These are phyloP conservation scores for Colletotrichum abscissum DNA, from an alignment of 2,329 filamentous ascomycete genomes.

Conservation along the genomic window DNA sequence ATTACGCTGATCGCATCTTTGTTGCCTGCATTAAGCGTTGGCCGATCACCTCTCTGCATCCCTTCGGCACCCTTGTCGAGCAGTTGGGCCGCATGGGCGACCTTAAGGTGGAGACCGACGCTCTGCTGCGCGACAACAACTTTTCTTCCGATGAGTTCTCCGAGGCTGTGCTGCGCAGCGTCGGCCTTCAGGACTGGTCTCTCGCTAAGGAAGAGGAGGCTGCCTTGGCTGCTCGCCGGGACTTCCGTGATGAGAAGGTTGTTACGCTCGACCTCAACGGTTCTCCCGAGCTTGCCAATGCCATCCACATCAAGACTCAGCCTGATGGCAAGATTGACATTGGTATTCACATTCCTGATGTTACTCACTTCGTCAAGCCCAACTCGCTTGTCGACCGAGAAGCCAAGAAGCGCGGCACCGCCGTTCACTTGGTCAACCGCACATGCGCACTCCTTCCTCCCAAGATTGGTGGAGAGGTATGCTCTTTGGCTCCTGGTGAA, in stretches of 20 bases:
- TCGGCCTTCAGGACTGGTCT: slow-evolving; percentile 93
- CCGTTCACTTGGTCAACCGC: slow-evolving; percentile 93
- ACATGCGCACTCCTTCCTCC: slow-evolving; percentile 88
- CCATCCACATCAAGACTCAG: slow-evolving; percentile 88
- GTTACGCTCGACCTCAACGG: slow-evolving; percentile 95
- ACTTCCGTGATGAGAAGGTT: slow-evolving; percentile 88
- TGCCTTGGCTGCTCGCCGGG: slow-evolving; percentile 78
- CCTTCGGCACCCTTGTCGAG: slow-evolving; percentile 96
- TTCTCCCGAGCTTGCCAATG: slow-evolving; percentile 89
- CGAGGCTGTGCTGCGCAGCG: slow-evolving; percentile 92
- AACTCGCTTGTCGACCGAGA: slow-evolving; percentile 97
- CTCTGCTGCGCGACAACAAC: slow-evolving; percentile 97
- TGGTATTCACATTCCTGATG: slow-evolving; percentile 93
- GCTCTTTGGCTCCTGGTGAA: slow-evolving; percentile 86
- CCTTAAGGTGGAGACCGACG: slow-evolving; percentile 96
- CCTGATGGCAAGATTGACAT: slow-evolving; percentile 90
- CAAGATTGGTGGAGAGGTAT: slow-evolving; percentile 86
- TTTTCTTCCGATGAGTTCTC: slow-evolving; percentile 98
- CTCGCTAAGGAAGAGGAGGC: slow-evolving; percentile 85
- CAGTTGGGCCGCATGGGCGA: slow-evolving; percentile 98
- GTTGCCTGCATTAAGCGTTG: slow-evolving; percentile 99
- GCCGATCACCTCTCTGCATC: slow-evolving; percentile 99
- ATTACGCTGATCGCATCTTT: slow-evolving; percentile 97
- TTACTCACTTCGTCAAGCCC: slow-evolving; percentile 95
- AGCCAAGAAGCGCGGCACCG: slow-evolving; percentile 96